These are phyloP conservation scores for Mrakia hoshinonis DNA, from an alignment of 768 basidiomycete species.

Conservation along the genomic window DNA sequence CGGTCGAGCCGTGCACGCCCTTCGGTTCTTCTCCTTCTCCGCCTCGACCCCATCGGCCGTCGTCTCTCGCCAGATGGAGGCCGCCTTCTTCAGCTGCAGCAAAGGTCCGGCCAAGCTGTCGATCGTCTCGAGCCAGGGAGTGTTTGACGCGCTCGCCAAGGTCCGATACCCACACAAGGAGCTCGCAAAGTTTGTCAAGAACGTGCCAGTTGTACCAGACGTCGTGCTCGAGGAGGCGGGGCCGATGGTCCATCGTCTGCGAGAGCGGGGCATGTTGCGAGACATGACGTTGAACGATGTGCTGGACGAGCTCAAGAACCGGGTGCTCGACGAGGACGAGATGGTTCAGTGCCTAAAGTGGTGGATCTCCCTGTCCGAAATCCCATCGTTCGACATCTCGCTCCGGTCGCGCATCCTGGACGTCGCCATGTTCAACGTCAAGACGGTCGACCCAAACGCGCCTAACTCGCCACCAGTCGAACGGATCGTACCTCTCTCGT, in stretches of 20 bases:
- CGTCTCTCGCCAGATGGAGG: slow-evolving; percentile 62
- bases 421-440: slow-evolving; percentile 53
- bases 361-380: slow-evolving; percentile 56
- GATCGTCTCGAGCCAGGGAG: slow-evolving; percentile 66
- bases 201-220: slow-evolving; percentile 59
- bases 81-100: slow-evolving; percentile 67
- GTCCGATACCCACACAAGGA: slow-evolving; percentile 66
- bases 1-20: slow-evolving; percentile 60
- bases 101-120: slow-evolving; percentile 49
- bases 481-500: slow-evolving; percentile 58
- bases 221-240: slow-evolving; percentile 52
- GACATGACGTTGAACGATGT: slow-evolving; percentile 75
- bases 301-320: slow-evolving; percentile 59
- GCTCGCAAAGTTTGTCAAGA: slow-evolving; percentile 65
- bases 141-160: slow-evolving; percentile 51
- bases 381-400: slow-evolving; percentile 40
- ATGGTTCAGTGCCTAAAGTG: slow-evolving; percentile 76
- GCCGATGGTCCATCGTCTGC: slow-evolving; percentile 56
- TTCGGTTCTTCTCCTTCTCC: slow-evolving; percentile 84
- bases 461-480: slow-evolving; percentile 40
- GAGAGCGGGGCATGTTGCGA: slow-evolving; percentile 57
- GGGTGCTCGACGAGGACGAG: slow-evolving; percentile 63
- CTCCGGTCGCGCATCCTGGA: slow-evolving; percentile 56
- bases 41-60: slow-evolving; percentile 75
- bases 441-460: slow-evolving; percentile 35